Evolutionary conservation across 805 yeast genomes (phyloP), one percentile per base, ranked within the genome.

Genomic region (Saccharomyces kudriavzevii): DNA sequence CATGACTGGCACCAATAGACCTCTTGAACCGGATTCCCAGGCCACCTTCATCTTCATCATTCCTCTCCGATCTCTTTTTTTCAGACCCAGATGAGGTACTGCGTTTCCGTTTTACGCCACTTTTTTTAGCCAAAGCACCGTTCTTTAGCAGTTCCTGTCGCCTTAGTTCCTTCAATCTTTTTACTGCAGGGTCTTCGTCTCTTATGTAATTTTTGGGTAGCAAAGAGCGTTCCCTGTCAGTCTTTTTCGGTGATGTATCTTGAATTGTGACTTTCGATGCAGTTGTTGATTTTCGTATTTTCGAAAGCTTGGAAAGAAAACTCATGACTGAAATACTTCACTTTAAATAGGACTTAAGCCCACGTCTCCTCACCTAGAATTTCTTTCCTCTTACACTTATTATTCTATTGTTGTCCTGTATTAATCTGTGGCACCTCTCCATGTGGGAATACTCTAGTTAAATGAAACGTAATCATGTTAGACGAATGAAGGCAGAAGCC

Each of bases 121-220:
- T 60, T 53, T 74, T 73, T 30, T 63, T 61, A 49, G 72, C 73
- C 51, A 72, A 67, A 46, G 72, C 72, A 22, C 65, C 67, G 47
- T 64, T 69, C 51, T 65, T 67, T 40, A 79, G 79, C 43, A 70
- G 74, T 57, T 86, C 89, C 45, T 74, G 68, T 55, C 81, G 72
- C 63, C 92, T 72, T 2, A 83, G 80, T 54, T 84, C 90, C 58
- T 86, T 86, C 40, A 86, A 70, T 54, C 85, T 68, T 40, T 80
- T 81, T 8, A 86, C 88, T 3, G 89, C 89, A 0, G 91, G 89
- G 63, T 86, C 92, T 4, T 77, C 73, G 24, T 70, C 65, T 50
- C 74, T 59, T 1, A 63, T 57, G 46, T 70, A 70, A 45, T 59
- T 59, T 43, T 55, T 52, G 0, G 72, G 73, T 29, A 70, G 51